A percentile compares a stretch with the other conserved stretches of the same genome.
Conservation (phyloP, 1,284 basidiomycete species). For the Peniophora sp. region DNA sequence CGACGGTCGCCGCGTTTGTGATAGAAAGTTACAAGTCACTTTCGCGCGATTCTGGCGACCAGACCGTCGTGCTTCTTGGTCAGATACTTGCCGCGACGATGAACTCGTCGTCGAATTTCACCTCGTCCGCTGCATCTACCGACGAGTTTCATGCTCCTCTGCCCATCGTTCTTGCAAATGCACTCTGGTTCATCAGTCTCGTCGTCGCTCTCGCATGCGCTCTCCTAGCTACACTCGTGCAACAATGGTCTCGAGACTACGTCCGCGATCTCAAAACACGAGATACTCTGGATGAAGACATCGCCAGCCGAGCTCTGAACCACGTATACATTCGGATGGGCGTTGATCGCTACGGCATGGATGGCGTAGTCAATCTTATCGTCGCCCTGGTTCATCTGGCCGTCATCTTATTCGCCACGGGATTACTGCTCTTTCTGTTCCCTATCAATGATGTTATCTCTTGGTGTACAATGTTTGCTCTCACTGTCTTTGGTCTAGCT, state of each 20-base stretch:
- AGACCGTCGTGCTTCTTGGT: slow-evolving; percentile 23
- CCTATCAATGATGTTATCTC: slow-evolving; percentile 19
- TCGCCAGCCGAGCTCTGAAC: slow-evolving; percentile 19
- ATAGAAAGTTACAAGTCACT: slow-evolving; percentile 33
- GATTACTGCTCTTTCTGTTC: slow-evolving; percentile 28
- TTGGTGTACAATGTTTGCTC: no score
- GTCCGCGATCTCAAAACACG: slow-evolving; percentile 22
- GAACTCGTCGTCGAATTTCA: no score
- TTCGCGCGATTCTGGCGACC: slow-evolving; percentile 23
- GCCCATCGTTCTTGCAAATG: neutral
- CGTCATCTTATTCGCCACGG: slow-evolving; percentile 32
- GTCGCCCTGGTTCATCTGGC: slow-evolving; percentile 32
- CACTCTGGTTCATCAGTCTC: neutral
- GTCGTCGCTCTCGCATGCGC: neutral
- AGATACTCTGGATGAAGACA: slow-evolving; percentile 26
- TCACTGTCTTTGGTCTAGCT: neutral
- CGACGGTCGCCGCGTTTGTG: slow-evolving; percentile 36
- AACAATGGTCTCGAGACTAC: slow-evolving; percentile 3
- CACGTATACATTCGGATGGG: slow-evolving; percentile 28
- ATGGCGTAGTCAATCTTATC: slow-evolving; percentile 29
- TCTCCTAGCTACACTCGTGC: neutral
- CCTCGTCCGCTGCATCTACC: no score
- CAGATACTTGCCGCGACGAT: slow-evolving; percentile 15
- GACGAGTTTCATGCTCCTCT: neutral
- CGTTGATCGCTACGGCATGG: slow-evolving; percentile 26